Conservation (phyloP, 768 basidiomycete species). For the Leucogyrophana mollusca region DNA sequence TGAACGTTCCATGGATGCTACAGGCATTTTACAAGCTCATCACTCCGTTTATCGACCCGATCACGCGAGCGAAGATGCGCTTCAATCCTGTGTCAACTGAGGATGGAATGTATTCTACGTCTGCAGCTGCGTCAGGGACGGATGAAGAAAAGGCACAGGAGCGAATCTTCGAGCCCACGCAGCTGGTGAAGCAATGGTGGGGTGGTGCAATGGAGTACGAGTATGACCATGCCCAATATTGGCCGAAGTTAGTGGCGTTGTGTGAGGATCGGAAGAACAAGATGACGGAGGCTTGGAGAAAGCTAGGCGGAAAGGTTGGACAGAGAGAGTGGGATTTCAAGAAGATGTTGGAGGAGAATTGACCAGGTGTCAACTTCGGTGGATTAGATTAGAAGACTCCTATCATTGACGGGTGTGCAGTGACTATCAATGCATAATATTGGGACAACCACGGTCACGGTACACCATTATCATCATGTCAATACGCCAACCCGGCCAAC, state of each 20-base stretch:
- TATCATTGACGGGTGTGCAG: no score
- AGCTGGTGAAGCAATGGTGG: conserved; percentile 72
- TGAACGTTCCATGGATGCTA: conserved; percentile 80
- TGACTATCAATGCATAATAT: no score
- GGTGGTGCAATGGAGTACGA: conserved; percentile 64
- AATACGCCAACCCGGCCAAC: no score
- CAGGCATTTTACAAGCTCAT: conserved; percentile 77
- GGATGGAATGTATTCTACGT: conserved; percentile 24
- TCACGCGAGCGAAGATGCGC: conserved; percentile 72
- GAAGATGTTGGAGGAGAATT: conserved; percentile 3
- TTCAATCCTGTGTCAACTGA: conserved; percentile 57
- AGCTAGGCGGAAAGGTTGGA: conserved; percentile 67
- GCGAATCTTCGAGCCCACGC: conserved; percentile 59
- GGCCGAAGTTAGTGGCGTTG: conserved; percentile 59
- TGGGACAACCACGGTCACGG: no score
- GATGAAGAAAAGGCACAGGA: conserved; percentile 12
- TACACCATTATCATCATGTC: no score
- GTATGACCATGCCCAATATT: conserved; percentile 76
- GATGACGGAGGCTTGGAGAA: conserved; percentile 63
- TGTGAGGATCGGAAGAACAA: conserved; percentile 47
- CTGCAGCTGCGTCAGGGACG: conserved; percentile 43
- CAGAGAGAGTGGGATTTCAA: conserved; percentile 82
- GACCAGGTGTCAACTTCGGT: no score
- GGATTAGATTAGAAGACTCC: no score
- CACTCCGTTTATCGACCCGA: conserved; percentile 79